Base-by-base conservation (phyloP, 2,329 filamentous ascomycete genomes). In the Fusarium secorum region DNA sequence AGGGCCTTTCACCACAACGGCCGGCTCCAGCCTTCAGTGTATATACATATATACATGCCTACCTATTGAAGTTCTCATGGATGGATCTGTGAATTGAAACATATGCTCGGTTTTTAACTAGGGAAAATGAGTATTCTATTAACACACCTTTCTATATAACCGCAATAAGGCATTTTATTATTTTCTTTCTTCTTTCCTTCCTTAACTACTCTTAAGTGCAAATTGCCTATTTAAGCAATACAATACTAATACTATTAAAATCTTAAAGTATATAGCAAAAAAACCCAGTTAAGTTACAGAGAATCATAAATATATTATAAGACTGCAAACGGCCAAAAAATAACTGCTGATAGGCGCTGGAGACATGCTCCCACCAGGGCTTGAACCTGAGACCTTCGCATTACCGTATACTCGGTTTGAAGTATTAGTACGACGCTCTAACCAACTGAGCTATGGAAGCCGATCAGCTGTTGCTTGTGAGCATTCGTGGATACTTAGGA, bases 351-450 rank as follows among this genome's bases (percentile, higher is more conserved):
- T 33, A 30, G 73, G 71, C 60, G n/a, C 20, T 60, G 64, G 73
- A 70, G 72, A 56, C 60, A 39, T 75, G 73, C 73, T 75, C 73
- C 73, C 73, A 71, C 71, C 71, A 75, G 73, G 73, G 73, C 73
- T 75, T 75, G 73, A 75, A 74, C 73, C 73, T 75, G 73, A 73
- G 73, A 74, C 73, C 73, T 74, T 65, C 73, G 71, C 73, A 75
- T 75, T 53, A 75, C 73, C 64, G 61, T 61, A 58, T 64, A 64
- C 71, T 69, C 66, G 52, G 66, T 56, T 24, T 71, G 66, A 69
- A 74, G 71, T 75, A 75, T 75, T 74, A 75, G 73, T 75, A 75
- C 73, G 73, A 75, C 70, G 73, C 73, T 75, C 73, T 75, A 75
- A 75, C 73, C 73, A 75, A 75, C 73, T 75, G 73, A 75, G 73